Base-by-base conservation (phyloP, 129 eudicot species). In the Daucus carota region DNA sequence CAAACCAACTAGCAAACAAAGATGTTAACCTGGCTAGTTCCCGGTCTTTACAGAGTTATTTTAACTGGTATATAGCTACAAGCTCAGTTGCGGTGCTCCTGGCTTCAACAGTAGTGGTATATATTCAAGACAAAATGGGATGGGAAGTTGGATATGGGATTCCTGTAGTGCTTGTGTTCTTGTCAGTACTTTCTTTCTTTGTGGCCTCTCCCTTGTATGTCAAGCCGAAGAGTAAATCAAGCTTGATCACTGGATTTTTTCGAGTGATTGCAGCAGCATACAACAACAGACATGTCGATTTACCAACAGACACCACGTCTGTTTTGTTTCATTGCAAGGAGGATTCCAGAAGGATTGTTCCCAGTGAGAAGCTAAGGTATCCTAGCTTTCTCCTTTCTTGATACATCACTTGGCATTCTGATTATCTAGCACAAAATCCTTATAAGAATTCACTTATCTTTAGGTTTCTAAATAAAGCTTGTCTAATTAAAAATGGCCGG, bases 111-210 rank as follows among this genome's bases (percentile, higher is more conserved):
- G 38, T 32, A 5, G n/a, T 34, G 9, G 45, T 33, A 17, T 66
- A 66, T 8, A 67, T 34, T 36, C 72, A 67, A 34, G 72, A 67
- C 7, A 33, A 67, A 20, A 13, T 67, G 72, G 72, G 89, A 26
- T 87, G 92, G 92, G 11, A 17, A 71, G n/a, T 87, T 15, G 89
- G 92, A 0, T 85, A 85, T 28, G 89, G 82, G 1, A 79, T 85
- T 73, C 85, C 92, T 15, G 72, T 18, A 32, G 42, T 67, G 43
- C 72, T 67, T 10, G 33, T 67, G 72, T 67, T 67, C 14, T 41
- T 83, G 22, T 77, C 87, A 2, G 80, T 74, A 59, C 28, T 78
- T 41, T 57, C 73, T 1, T 85, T 87, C 82, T 80, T 69, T 50
- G 24, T 34, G 72, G 72, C 72, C 34, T 32, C 72, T 67, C 72